A percentile compares a stretch with the other conserved stretches of the same genome.
These are phyloP conservation scores for Aspergillus panamensis DNA, from an alignment of 495 filamentous ascomycete species.

Conservation along the genomic window DNA sequence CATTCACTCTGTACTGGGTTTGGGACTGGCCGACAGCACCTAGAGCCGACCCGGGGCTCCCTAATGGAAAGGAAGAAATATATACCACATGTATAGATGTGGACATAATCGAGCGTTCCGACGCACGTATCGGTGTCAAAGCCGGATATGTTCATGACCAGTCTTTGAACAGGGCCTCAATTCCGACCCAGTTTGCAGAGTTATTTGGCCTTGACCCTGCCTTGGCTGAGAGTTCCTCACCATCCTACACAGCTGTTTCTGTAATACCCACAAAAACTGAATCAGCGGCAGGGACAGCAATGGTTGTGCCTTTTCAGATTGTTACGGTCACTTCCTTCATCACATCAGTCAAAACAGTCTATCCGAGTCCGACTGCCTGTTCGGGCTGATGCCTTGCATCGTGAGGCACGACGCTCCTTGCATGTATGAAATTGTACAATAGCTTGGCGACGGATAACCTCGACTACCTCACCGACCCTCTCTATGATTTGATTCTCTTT, in stretches of 20 bases:
- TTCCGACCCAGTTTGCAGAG: slow-evolving; percentile 34
- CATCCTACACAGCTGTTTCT: background rate
- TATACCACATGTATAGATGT: slow-evolving; percentile 85
- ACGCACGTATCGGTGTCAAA: slow-evolving; percentile 9
- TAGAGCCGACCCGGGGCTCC: slow-evolving; percentile 40
- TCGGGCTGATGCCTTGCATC: background rate
- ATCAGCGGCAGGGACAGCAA: background rate
- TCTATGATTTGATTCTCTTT: background rate
- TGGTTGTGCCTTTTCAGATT: background rate
- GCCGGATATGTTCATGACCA: slow-evolving; percentile 31
- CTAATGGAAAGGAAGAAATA: slow-evolving; percentile 59
- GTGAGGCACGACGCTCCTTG: background rate
- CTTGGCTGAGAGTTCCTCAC: background rate
- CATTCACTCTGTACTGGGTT: slow-evolving; percentile 82
- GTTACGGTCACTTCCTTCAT: slow-evolving; percentile 20
- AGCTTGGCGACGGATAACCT: background rate
- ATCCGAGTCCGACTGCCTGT: slow-evolving; percentile 6
- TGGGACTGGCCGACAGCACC: slow-evolving; percentile 79
- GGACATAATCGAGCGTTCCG: slow-evolving; percentile 45
- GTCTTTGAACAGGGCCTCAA: slow-evolving; percentile 37
- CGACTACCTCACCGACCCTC: background rate
- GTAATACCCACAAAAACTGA: background rate
- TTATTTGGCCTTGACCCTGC: slow-evolving; percentile 14
- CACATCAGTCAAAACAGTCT: slow-evolving; percentile 22
- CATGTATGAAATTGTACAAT: slow-evolving; percentile 6